Percentiles rank a stretch among this genome's conserved stretches.
phyloP scores from a whole-genome alignment of 2,329 filamentous ascomycete genomes.

The Aspergillus flavus region DNA sequence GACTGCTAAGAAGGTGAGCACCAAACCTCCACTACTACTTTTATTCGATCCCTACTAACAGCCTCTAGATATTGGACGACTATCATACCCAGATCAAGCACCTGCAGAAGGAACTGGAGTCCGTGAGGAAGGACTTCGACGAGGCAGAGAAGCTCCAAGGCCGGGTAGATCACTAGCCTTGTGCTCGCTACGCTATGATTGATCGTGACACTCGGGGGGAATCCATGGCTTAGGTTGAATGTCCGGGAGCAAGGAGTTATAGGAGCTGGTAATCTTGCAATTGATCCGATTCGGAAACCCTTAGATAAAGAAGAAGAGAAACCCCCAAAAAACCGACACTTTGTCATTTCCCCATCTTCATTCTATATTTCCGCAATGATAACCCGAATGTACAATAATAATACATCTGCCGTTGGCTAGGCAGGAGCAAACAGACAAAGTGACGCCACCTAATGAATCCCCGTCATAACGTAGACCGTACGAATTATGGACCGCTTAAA shows the following conservation, averaged over 20 bases:
- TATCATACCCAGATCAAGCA: constrained; percentile 57
- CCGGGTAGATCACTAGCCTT: constrained; percentile 20
- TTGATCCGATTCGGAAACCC: constrained; percentile 6
- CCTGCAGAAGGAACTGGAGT: constrained; percentile 62
- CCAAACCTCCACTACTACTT: no score
- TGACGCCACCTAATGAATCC: constrained; percentile 2
- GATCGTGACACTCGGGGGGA: constrained; percentile 1
- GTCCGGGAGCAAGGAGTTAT: constrained; percentile 15
- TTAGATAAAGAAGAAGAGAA: not conserved
- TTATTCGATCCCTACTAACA: constrained; percentile 30
- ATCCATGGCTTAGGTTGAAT: constrained; percentile 12
- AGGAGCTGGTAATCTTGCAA: constrained; percentile 16
- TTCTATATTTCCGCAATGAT: constrained; percentile 17
- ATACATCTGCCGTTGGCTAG: constrained; percentile 35
- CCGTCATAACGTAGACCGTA: not conserved
- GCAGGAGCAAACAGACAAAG: constrained; percentile 8
- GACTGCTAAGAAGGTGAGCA: constrained; percentile 61
- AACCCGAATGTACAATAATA: constrained; percentile 34
- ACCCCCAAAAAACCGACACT: constrained; percentile 3
- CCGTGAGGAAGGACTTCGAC: constrained; percentile 61
- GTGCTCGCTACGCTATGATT: constrained; percentile 3
- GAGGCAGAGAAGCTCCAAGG: constrained; percentile 52
- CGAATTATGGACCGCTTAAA: constrained; percentile 33
- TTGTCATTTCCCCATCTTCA: constrained; percentile 24
- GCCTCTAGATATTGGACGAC: constrained; percentile 50